A percentile compares a stretch with the other conserved stretches of the same genome.
These are phyloP conservation scores for Penicillium taxi DNA, from an alignment of 495 filamentous ascomycete species.

Conservation along the genomic window DNA sequence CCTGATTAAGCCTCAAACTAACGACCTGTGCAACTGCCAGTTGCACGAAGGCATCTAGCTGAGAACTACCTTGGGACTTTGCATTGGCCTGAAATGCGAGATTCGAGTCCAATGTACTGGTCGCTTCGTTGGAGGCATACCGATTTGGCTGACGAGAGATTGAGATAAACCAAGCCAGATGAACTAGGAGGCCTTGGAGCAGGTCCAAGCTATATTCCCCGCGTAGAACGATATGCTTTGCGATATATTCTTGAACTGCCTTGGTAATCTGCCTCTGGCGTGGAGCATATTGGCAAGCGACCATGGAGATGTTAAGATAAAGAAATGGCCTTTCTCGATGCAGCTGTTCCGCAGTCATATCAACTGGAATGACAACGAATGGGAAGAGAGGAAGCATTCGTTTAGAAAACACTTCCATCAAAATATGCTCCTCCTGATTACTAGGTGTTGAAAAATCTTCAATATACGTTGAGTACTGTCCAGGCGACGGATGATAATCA, in stretches of 20 bases:
- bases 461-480: not conserved
- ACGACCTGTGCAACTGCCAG: slow-evolving; percentile 20
- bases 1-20: slow-evolving; percentile 22
- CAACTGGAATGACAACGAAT: slow-evolving; percentile 24
- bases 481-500: slow-evolving; percentile 2
- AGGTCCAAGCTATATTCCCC: slow-evolving; percentile 31
- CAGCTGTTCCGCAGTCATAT: slow-evolving; percentile 20
- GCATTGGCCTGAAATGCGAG: no score
- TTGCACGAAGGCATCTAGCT: slow-evolving; percentile 22
- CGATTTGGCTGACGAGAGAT: slow-evolving; percentile 5
- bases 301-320: slow-evolving; percentile 29
- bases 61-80: slow-evolving; percentile 5
- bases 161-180: slow-evolving; percentile 31
- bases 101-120: not conserved
- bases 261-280: slow-evolving; percentile 19
- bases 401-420: slow-evolving; percentile 10
- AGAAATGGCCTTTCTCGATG: slow-evolving; percentile 29
- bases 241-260: slow-evolving; percentile 16
- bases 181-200: slow-evolving; percentile 33
- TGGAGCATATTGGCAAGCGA: slow-evolving; percentile 19
- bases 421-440: slow-evolving; percentile 6
- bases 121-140: not conserved
- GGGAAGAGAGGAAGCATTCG: slow-evolving; percentile 28
- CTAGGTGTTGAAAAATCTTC: not conserved
- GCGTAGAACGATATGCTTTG: slow-evolving; percentile 26